phyloP scores from a whole-genome alignment of 1,139 yeast genomes.

The Blastobotrys persicus region DNA sequence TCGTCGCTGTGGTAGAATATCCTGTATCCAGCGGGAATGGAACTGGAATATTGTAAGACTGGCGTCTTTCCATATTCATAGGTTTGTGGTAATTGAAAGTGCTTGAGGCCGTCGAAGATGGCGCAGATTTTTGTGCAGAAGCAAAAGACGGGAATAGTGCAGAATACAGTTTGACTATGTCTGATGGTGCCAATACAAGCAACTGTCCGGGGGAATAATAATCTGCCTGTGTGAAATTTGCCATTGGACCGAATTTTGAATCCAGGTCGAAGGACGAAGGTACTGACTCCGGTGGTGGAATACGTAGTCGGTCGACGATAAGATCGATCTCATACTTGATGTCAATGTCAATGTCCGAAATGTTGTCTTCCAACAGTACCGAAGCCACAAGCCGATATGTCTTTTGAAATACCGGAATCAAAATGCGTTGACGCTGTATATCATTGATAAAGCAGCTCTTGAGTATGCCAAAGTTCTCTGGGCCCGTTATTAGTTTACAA shows the following conservation, averaged over 20 bases:
- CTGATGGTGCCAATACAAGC: conserved; percentile 36
- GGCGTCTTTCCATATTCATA: conserved; percentile 6
- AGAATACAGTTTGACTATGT: conserved; percentile 32
- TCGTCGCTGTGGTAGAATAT: conserved; percentile 12
- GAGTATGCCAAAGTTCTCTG: conserved; percentile 30
- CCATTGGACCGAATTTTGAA: conserved; percentile 11
- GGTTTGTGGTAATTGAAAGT: neutral
- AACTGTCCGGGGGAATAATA: conserved; percentile 30
- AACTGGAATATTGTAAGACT: conserved; percentile 2
- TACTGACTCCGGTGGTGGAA: conserved; percentile 15
- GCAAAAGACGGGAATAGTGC: conserved; percentile 30
- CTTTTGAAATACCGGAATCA: conserved; percentile 25
- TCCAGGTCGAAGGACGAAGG: conserved; percentile 14
- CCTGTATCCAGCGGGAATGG: conserved; percentile 8
- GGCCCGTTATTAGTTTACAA: conserved; percentile 24
- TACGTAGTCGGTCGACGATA: conserved; percentile 16
- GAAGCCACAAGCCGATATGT: conserved; percentile 18
- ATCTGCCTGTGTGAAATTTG: conserved; percentile 12
- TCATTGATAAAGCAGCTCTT: conserved; percentile 29
- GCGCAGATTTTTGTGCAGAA: conserved; percentile 2
- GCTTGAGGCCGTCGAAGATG: neutral
- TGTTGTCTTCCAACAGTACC: conserved; percentile 16
- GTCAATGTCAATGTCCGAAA: conserved; percentile 16
- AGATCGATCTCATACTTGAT: conserved; percentile 20
- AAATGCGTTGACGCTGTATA: conserved; percentile 28